Percentiles rank a stretch among this genome's conserved stretches.
phyloP scores from a whole-genome alignment of 2,329 filamentous ascomycete species.

The Aureobasidium sp. region DNA sequence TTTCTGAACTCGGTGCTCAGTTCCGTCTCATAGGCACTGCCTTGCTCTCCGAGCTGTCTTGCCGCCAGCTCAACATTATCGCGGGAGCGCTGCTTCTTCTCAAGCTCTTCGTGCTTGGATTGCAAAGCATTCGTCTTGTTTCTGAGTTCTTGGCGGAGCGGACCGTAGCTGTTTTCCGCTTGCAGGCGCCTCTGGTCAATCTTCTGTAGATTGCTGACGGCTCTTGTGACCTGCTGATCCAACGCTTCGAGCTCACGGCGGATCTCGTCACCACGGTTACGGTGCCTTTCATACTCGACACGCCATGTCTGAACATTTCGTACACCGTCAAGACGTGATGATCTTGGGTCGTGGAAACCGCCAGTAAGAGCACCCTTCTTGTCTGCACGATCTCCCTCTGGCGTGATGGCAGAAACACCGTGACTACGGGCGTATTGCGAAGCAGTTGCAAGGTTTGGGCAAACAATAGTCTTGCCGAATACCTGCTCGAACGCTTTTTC shows the following conservation, averaged over 20 bases:
- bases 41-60: slow-evolving; percentile 58
- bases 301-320: slow-evolving; percentile 68
- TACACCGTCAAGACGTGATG: slow-evolving; percentile 81
- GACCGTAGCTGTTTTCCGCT: slow-evolving; percentile 74
- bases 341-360: slow-evolving; percentile 81
- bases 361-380: slow-evolving; percentile 93
- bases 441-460: slow-evolving; percentile 79
- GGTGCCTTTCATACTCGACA: slow-evolving; percentile 63
- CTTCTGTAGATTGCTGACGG: slow-evolving; percentile 78
- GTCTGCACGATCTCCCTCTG: slow-evolving; percentile 89
- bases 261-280: slow-evolving; percentile 58
- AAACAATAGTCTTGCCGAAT: slow-evolving; percentile 92
- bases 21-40: slow-evolving; percentile 72
- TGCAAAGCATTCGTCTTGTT: slow-evolving; percentile 69
- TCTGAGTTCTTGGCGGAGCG: slow-evolving; percentile 68
- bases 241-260: slow-evolving; percentile 65
- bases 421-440: slow-evolving; percentile 89
- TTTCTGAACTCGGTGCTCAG: slow-evolving; percentile 87
- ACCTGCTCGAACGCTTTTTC: slow-evolving; percentile 89
- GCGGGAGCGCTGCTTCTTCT: slow-evolving; percentile 57
- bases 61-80: slow-evolving; percentile 61
- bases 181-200: slow-evolving; percentile 70
- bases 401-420: slow-evolving; percentile 85
- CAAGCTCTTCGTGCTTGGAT: slow-evolving; percentile 64
- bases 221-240: slow-evolving; percentile 81